Evolutionary conservation across 2,329 filamentous ascomycete genomes (phyloP), one percentile per base, ranked within the genome.

Genomic region (Ceratocystis papillata): DNA sequence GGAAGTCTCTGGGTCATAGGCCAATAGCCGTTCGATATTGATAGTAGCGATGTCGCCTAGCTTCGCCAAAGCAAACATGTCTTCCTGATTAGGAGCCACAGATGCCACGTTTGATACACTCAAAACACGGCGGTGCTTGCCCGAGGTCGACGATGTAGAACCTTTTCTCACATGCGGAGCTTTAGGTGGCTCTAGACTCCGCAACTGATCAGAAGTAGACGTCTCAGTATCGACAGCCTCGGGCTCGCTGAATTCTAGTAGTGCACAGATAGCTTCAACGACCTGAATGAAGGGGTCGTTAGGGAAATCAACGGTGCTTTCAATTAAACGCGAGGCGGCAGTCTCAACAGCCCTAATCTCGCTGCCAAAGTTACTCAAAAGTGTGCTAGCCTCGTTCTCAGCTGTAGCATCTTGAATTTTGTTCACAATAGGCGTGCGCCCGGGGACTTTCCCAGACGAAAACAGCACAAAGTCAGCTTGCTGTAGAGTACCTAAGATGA

Each of bases 251-350:
- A 71, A 25, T 44, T 81, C 80, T 5, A 96, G 79, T 5, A 96
- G 78, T 59, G 82, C 80, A 71, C 90, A 91, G 3, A 96, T 80
- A 0, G 91, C 87, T 65, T 80, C 78, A 1, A 97, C 79, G 8
- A 97, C 84, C 69, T 89, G 84, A 4, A 87, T 78, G 71, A 97
- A 97, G 0, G 90, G 80, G 17, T 85, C 81, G 69, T 93, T 91
- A 0, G 91, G 90, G 71, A 96, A 97, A 70, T 96, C 92, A 17
- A 88, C 81, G 0, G 92, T 97, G 75, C 91, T 96, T 73, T 97
- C 94, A 67, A 97, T 86, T 20, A 99, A 79, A 69, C 94, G 85
- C 1, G 86, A 85, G 1, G 91, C 90, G 2, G 94, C 94, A 5
- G 88, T 87, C 74, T 96, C 90, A 0, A 97, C 93, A 41, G 94